phyloP scores from a whole-genome alignment of 345 rosid genomes.

The Citrus maxima region DNA sequence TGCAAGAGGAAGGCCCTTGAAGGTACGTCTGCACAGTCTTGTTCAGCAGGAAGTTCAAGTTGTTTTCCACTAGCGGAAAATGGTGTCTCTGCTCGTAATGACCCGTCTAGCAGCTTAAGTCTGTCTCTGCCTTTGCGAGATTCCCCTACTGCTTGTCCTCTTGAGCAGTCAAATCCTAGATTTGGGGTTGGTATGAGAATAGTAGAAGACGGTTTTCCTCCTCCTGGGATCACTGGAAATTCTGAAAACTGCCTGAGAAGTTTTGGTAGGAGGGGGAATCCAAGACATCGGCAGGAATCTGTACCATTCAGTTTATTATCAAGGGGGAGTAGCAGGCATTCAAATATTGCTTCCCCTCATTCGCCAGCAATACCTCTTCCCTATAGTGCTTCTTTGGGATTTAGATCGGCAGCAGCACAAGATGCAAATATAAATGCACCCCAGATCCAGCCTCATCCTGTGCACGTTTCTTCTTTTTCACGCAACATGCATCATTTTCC shows the following conservation, averaged over 20 bases:
- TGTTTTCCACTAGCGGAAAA: constrained; percentile 45
- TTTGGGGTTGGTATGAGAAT: constrained; percentile 50
- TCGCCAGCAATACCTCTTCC: constrained; percentile 40
- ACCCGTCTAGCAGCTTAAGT: constrained; percentile 57
- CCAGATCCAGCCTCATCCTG: constrained; percentile 43
- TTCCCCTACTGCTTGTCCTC: constrained; percentile 36
- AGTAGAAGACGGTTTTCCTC: constrained; percentile 37
- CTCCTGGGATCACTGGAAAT: constrained; percentile 30
- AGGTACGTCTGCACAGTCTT: constrained; percentile 63
- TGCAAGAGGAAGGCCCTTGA: constrained; percentile 92
- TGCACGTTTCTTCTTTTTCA: constrained; percentile 45
- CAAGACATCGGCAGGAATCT: constrained; percentile 55
- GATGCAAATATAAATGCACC: constrained; percentile 33
- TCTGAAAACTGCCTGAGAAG: constrained; percentile 35
- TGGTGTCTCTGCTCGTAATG: constrained; percentile 35
- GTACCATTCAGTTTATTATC: constrained; percentile 42
- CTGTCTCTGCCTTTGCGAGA: constrained; percentile 49
- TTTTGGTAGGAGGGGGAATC: constrained; percentile 44
- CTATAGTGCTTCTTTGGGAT: constrained; percentile 37
- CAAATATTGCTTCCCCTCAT: constrained; percentile 36
- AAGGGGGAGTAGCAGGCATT: constrained; percentile 35
- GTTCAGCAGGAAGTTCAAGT: constrained; percentile 51
- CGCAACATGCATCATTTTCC: constrained; percentile 47
- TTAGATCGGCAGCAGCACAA: constrained; percentile 35
- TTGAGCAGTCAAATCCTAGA: constrained; percentile 44